Percentiles rank a stretch among this genome's conserved stretches.
These are phyloP conservation scores for Toxicodendron radicans DNA, from an alignment of 345 rosid species.

Conservation along the genomic window DNA sequence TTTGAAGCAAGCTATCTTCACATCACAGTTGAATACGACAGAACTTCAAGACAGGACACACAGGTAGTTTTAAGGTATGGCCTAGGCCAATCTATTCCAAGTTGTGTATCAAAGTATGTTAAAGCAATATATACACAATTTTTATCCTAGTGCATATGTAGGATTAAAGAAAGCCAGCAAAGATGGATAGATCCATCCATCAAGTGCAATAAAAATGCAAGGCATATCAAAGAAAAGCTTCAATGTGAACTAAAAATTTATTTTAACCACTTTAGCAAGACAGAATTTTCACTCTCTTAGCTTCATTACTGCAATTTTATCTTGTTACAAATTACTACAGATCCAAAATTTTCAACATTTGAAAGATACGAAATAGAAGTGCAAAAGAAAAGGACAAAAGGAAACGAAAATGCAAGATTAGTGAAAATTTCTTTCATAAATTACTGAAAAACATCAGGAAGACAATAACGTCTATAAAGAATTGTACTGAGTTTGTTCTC, in stretches of 20 bases:
- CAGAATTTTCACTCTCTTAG: neutral
- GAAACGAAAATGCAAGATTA: constrained; percentile 6
- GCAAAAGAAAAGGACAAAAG: neutral
- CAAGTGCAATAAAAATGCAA: neutral
- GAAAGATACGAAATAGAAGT: neutral
- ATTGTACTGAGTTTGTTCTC: constrained; percentile 29
- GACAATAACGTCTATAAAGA: constrained; percentile 36
- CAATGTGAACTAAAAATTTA: neutral
- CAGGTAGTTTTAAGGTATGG: neutral
- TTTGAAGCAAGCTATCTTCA: neutral
- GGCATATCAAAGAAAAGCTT: no score
- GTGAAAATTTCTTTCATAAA: constrained; percentile 29
- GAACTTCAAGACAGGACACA: neutral
- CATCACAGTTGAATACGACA: neutral
- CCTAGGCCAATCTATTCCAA: neutral
- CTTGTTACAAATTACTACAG: neutral
- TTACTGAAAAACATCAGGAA: constrained; percentile 24
- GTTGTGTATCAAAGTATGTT: neutral
- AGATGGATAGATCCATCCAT: neutral
- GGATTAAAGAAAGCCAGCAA: no score
- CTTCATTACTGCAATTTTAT: neutral
- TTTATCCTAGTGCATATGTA: no score
- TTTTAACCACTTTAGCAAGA: neutral
- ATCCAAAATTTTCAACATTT: neutral
- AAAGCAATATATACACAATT: neutral